phyloP scores from a whole-genome alignment of 1,284 basidiomycete genomes.

The Fistulinella staudtii region DNA sequence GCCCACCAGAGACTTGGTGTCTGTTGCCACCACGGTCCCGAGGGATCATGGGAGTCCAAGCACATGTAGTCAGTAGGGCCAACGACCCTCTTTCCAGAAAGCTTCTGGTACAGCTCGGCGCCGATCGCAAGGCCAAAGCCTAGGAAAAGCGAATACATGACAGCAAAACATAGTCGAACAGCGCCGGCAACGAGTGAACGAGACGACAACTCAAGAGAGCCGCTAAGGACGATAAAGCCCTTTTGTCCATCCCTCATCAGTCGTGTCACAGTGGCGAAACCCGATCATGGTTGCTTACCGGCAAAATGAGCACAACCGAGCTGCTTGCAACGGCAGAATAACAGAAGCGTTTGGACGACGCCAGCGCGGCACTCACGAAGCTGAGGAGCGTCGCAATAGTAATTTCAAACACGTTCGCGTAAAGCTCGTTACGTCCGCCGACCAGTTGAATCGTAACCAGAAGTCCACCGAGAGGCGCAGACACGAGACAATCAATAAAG shows the following conservation, averaged over 20 bases:
- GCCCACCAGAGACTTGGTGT: conserved; percentile 60
- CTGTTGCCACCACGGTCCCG: conserved; percentile 57
- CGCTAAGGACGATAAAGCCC: conserved; percentile 79
- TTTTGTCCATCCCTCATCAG: conserved; percentile 15
- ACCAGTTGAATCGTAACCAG: conserved; percentile 75
- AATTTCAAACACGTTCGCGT: conserved; percentile 86
- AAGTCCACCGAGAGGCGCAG: conserved; percentile 78
- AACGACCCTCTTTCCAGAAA: conserved; percentile 44
- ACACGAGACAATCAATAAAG: conserved; percentile 76
- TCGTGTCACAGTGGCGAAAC: neutral
- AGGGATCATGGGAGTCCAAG: conserved; percentile 46
- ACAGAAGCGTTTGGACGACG: conserved; percentile 72
- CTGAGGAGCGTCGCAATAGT: conserved; percentile 77
- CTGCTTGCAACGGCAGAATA: conserved; percentile 83
- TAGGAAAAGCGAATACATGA: conserved; percentile 77
- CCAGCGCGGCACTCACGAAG: conserved; percentile 77
- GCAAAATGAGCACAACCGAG: conserved; percentile 85
- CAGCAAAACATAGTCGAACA: conserved; percentile 79
- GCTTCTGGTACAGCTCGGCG: conserved; percentile 59
- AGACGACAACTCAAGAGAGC: conserved; percentile 77
- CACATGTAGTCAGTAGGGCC: conserved; percentile 63
- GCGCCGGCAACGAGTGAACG: conserved; percentile 82
- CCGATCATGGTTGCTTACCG: conserved; percentile 42
- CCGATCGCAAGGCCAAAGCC: conserved; percentile 85
- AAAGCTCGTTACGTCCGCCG: conserved; percentile 76